phyloP scores from a whole-genome alignment of 129 eudicot genomes.

The Ambrosia trifida region DNA sequence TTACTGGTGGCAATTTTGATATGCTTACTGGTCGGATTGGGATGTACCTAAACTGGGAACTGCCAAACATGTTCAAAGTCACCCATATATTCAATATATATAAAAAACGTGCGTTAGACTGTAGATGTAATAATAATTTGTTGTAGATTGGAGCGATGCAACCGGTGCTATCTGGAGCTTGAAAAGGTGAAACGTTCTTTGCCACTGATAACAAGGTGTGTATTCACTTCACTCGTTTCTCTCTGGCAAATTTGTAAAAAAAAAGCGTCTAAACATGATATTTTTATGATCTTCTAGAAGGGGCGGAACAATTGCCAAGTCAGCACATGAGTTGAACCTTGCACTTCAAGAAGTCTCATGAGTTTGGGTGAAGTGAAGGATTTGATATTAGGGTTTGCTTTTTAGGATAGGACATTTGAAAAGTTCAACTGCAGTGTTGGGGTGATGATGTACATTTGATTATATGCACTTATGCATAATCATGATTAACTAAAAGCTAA shows the following conservation, averaged over 20 bases:
- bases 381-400: constrained; percentile 25
- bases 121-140: not conserved
- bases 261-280: not conserved
- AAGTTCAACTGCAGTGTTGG: constrained; percentile 36
- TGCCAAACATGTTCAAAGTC: not conserved
- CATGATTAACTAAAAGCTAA: constrained; percentile 34
- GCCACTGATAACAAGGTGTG: constrained; percentile 68
- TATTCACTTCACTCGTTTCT: not conserved
- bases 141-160: constrained; percentile 82
- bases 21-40: not conserved
- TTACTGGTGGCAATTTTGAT: not conserved
- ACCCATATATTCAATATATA: too few relatives aligned
- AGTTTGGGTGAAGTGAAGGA: constrained; percentile 33
- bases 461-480: constrained; percentile 18
- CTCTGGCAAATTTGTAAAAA: not conserved
- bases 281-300: constrained; percentile 44
- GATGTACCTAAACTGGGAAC: not conserved
- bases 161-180: constrained; percentile 81
- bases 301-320: constrained; percentile 89
- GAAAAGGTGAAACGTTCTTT: constrained; percentile 71
- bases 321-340: constrained; percentile 86
- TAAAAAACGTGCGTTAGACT: not conserved
- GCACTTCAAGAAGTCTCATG: constrained; percentile 83
- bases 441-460: constrained; percentile 43
- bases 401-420: constrained; percentile 36